Evolutionary conservation across 176 grass and related monocot genomes (phyloP), one percentile per base, ranked within the genome.

Genomic region (Oryza punctata): DNA sequence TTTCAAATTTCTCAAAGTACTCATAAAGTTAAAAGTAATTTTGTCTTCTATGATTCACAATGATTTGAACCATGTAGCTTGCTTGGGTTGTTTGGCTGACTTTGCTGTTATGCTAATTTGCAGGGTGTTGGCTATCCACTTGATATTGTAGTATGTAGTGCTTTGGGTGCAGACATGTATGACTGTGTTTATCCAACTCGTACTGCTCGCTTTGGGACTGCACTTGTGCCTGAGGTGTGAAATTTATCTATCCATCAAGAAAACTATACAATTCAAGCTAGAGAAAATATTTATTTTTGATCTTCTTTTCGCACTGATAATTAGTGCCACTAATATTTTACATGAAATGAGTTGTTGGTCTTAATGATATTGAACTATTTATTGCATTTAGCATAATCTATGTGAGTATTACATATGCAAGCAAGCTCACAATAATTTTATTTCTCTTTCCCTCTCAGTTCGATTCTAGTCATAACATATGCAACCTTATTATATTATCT

Each of bases 51-150:
- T 38, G 37, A 38, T 38, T 38, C 37, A 38, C 37, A 38, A 38
- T 1, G 1, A 38, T 38, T 38, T 38, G 25, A 75, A 63, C 12
- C 21, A 68, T 37, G 33, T 44, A 74, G 23, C 46, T 32, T 12
- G 1, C 26, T 24, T 0, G 33, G 37, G 24, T 69, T 72, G 13
- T 78, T 73, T 84, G 21, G n/a, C 83, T 90, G 45, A 87, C n/a
- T 26, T 74, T n/a, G 37, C 28, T 86, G 2, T 69, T 83, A 61
- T 68, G 63, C 33, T 86, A n/a, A 85, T 27, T 77, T 92, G 72
- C 85, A 98, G 96, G 93, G 96, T 83, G 91, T 95, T 88, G 96
- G 93, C 12, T 98, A 98, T 93, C 93, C 96, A 78, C 91, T 98
- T 88, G 96, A 98, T 91, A 94, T 98, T 88, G 89, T 95, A 73